These are phyloP conservation scores for Acanthamoeba castellanii DNA, from an alignment of 208 protist genomes.

Conservation along the genomic window DNA sequence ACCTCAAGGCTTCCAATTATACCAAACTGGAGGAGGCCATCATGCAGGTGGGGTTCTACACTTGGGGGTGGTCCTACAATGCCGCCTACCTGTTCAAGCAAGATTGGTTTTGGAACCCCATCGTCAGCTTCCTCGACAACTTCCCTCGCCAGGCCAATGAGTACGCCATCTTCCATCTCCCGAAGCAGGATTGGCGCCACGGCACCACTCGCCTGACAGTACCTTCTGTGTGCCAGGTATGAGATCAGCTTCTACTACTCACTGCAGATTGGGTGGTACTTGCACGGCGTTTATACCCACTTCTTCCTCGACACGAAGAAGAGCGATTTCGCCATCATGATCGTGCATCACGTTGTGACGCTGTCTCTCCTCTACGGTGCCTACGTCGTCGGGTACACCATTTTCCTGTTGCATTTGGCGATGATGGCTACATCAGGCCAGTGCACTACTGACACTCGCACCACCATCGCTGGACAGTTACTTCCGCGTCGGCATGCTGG, in stretches of 20 bases:
- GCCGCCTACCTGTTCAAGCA: conserved; percentile 31
- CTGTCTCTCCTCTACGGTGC: conserved; percentile 49
- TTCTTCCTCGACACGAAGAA: conserved; percentile 73
- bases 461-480: neutral
- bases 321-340: conserved; percentile 63
- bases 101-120: conserved; percentile 63
- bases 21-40: conserved; percentile 37
- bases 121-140: conserved; percentile 47
- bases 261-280: conserved; percentile 58
- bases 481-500: conserved; percentile 69
- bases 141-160: conserved; percentile 40
- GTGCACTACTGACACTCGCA: neutral
- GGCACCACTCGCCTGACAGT: neutral
- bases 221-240: neutral
- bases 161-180: neutral
- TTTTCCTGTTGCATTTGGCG: neutral
- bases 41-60: conserved; percentile 33
- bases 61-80: conserved; percentile 17
- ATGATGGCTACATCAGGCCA: neutral
- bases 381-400: conserved; percentile 5
- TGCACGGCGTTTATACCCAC: conserved; percentile 44
- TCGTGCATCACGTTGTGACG: conserved; percentile 61
- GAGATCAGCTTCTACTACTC: conserved; percentile 68
- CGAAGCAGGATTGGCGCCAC: neutral
- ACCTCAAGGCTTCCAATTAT: neutral